Percentiles rank a stretch among this genome's conserved stretches.
Evolutionary conservation across 352 stramenopile genomes (phyloP).

Genomic region (Globisporangium recalcitrans): DNA sequence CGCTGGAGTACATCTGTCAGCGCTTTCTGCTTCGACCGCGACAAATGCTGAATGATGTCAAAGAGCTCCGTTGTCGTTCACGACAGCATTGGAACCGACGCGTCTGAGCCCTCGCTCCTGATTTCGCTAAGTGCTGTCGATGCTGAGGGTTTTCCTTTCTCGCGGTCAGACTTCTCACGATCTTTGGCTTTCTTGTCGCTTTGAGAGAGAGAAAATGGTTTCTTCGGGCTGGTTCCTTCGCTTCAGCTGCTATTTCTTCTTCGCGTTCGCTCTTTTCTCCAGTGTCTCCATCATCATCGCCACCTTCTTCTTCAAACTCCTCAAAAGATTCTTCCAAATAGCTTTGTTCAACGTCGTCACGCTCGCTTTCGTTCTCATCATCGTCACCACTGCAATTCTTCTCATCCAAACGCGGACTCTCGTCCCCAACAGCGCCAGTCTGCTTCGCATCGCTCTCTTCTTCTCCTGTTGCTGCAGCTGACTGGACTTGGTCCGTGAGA

Average conservation of each 20-base stretch:
- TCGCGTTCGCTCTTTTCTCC: background rate
- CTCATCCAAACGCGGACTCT: background rate
- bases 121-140: no score
- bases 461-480: background rate
- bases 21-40: conserved; percentile 52
- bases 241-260: conserved; percentile 9
- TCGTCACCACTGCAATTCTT: conserved; percentile 4
- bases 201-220: background rate
- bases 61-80: conserved; percentile 59
- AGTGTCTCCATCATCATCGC: background rate
- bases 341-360: conserved; percentile 47
- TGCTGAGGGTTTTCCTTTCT: background rate
- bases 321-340: conserved; percentile 85
- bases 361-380: conserved; percentile 10
- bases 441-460: conserved; percentile 12
- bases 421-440: background rate
- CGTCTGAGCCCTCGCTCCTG: background rate
- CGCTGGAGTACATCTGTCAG: conserved; percentile 58
- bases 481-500: conserved; percentile 17
- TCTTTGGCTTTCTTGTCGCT: background rate
- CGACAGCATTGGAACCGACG: conserved; percentile 20
- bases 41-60: conserved; percentile 64
- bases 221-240: background rate
- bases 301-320: conserved; percentile 70
- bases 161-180: background rate